Base-by-base conservation (phyloP, 129 eudicot species). In the Escallonia herrerae region DNA sequence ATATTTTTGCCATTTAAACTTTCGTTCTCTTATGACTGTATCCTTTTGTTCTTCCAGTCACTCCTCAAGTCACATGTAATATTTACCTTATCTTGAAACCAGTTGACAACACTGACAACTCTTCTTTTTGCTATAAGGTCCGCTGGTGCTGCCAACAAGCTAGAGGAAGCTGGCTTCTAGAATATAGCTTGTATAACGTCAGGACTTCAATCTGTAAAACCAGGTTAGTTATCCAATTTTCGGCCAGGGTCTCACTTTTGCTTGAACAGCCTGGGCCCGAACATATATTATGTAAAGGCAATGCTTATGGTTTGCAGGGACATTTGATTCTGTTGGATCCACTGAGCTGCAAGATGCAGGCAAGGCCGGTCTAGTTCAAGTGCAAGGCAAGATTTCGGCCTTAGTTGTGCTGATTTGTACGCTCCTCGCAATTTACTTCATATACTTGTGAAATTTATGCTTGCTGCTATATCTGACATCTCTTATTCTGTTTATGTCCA, bases 341-440 rank as follows among this genome's bases (percentile, higher is more conserved):
- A 87, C 71, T 12, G 95, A 91, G 79, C 85, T 91, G 50, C 83
- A 91, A 80, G 73, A 91, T 63, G 96, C 97, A 11, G 97, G 97
- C 14, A 91, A 91, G 77, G 97, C 90, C 46, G 97, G 96, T 74
- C 71, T 91, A 54, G 95, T 91, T 59, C 81, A 80, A 49, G 71
- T 91, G 7, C 97, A 91, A 71, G 97, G 97, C 60, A 87, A 91
- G 69, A 91, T 91, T 56, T 91, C 97, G 1, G 89, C 95, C 15
- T 96, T 91, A 43, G 84, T 91, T 10, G 84, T 87, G 64, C 96
- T 91, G 49, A 62, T 91, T 61, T 80, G 97, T 91, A 83, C 83
- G 97, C 73, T 37, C 15, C 7, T 64, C 41, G 5, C 45, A 41
- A 6, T 3, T 9, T 58, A 6, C 22, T n/a, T n/a, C n/a, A n/a